Conservation (phyloP, 257 asterid species). For the Sherardia arvensis region DNA sequence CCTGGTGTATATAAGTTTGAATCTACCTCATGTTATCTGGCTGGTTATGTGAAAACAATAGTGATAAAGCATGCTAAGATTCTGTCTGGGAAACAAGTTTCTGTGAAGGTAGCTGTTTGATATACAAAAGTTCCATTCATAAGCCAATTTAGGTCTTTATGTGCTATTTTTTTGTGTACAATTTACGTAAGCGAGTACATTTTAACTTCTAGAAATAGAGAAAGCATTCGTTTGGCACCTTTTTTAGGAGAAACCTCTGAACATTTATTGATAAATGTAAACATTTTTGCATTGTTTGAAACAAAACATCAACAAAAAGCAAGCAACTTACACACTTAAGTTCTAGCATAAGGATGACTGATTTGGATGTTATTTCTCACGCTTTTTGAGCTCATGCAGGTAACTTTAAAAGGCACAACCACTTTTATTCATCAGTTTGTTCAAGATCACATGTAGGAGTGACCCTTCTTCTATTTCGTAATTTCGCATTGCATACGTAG, state of each 20-base stretch:
- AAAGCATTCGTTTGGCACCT: not conserved
- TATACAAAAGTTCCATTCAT: not conserved
- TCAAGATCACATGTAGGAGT: too few species aligned
- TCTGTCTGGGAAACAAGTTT: not conserved
- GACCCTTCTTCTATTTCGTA: constrained; percentile 58
- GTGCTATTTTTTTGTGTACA: not conserved
- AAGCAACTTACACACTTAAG: not conserved
- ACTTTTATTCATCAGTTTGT: constrained; percentile 35
- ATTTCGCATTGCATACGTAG: constrained; percentile 42
- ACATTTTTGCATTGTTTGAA: not conserved
- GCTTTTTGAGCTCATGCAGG: not conserved
- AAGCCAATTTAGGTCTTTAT: not conserved
- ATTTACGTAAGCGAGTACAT: too few species aligned
- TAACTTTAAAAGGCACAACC: not conserved
- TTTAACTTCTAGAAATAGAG: too few species aligned
- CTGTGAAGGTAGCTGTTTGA: not conserved
- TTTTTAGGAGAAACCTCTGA: not conserved
- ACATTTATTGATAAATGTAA: not conserved
- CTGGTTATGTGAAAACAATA: not conserved
- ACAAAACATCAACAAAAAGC: not conserved
- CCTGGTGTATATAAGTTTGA: not conserved
- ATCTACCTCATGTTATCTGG: not conserved
- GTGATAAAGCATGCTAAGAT: not conserved
- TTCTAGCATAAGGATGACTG: not conserved
- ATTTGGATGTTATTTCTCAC: not conserved